phyloP scores from a whole-genome alignment of 805 yeast genomes.

The Monosporozyma aerobia region DNA sequence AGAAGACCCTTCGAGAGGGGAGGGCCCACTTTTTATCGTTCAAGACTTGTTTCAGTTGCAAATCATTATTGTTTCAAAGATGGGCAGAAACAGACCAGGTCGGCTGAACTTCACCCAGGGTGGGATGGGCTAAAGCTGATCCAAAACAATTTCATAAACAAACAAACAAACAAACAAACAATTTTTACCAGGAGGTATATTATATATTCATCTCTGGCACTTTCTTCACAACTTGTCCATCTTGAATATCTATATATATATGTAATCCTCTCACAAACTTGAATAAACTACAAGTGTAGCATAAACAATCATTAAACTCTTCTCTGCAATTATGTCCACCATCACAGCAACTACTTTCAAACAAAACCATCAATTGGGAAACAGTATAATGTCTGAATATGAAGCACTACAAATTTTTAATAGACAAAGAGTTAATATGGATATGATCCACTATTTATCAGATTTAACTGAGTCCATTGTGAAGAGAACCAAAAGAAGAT shows the following conservation, averaged over 20 bases:
- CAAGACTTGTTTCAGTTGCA: too few species aligned
- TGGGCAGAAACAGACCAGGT: background rate
- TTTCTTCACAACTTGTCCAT: too few species aligned
- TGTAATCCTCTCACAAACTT: too few species aligned
- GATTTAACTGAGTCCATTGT: constrained; percentile 24
- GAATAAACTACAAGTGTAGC: too few species aligned
- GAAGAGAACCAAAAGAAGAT: constrained; percentile 10
- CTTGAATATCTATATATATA: too few species aligned
- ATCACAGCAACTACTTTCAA: background rate
- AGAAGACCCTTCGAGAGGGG: too few species aligned
- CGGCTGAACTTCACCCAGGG: background rate
- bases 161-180: too few species aligned
- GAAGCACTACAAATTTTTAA: constrained; percentile 25
- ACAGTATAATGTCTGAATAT: constrained; percentile 16
- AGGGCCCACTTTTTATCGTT: too few species aligned
- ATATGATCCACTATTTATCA: constrained; percentile 24
- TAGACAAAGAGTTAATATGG: constrained; percentile 20
- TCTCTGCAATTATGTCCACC: background rate
- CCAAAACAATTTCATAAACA: background rate
- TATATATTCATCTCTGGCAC: too few species aligned
- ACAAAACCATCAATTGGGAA: background rate
- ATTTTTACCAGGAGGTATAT: too few species aligned
- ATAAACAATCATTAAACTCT: too few species aligned
- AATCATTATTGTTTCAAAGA: too few species aligned
- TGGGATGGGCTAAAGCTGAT: background rate